These are phyloP conservation scores for Ogataea henricii DNA, from an alignment of 805 yeast species.

Conservation along the genomic window DNA sequence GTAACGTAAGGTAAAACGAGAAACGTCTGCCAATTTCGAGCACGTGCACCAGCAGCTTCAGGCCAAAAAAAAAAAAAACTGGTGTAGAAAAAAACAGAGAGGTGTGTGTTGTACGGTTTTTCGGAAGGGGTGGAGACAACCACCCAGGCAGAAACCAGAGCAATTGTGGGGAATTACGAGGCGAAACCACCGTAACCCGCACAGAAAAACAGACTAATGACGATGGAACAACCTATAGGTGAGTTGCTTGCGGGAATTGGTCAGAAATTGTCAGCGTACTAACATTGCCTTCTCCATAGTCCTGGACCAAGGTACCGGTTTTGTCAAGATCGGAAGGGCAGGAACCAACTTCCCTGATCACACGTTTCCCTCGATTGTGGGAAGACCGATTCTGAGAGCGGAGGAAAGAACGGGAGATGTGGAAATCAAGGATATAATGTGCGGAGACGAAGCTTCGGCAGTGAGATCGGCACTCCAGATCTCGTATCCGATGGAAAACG, in stretches of 20 bases:
- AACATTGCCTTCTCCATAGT: slow-evolving; percentile 43
- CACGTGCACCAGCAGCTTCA: background rate
- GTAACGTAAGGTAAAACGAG: no score
- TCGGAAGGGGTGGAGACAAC: slow-evolving; percentile 2
- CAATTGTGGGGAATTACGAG: background rate
- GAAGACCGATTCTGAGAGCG: slow-evolving; percentile 94
- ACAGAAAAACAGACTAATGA: slow-evolving; percentile 13
- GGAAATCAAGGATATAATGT: slow-evolving; percentile 94
- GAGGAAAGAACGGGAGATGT: slow-evolving; percentile 82
- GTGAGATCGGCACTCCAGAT: slow-evolving; percentile 89
- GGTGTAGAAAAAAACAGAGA: background rate
- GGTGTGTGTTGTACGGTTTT: slow-evolving; percentile 9
- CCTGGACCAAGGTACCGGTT: slow-evolving; percentile 98
- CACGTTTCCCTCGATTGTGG: slow-evolving; percentile 96
- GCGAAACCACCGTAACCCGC: background rate
- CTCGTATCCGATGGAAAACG: slow-evolving; percentile 99
- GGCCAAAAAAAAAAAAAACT: background rate
- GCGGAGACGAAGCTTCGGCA: slow-evolving; percentile 92
- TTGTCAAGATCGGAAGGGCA: slow-evolving; percentile 94
- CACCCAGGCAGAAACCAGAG: no score
- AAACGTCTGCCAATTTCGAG: background rate
- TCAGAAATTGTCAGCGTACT: background rate
- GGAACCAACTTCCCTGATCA: slow-evolving; percentile 97
- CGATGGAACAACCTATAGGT: slow-evolving; percentile 35
- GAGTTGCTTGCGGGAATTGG: slow-evolving; percentile 10